These are phyloP conservation scores for Schwanniomyces etchellsii DNA, from an alignment of 1,139 yeast species.

Conservation along the genomic window DNA sequence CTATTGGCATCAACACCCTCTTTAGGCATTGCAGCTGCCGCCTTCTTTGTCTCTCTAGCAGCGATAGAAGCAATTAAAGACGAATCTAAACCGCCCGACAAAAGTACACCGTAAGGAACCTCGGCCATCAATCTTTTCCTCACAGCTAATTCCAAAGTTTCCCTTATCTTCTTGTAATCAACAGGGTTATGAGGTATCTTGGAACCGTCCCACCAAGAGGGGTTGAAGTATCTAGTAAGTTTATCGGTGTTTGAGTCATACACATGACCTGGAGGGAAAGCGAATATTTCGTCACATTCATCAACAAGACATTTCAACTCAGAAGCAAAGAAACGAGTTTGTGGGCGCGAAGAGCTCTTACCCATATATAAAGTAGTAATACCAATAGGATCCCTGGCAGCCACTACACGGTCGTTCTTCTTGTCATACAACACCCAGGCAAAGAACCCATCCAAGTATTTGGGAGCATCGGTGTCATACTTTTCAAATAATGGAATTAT, in stretches of 20 bases:
- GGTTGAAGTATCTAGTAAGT: conserved; percentile 81
- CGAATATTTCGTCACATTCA: conserved; percentile 86
- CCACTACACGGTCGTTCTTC: conserved; percentile 77
- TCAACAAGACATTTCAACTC: conserved; percentile 91
- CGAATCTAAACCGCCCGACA: conserved; percentile 96
- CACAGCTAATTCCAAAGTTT: conserved; percentile 84
- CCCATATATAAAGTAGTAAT: conserved; percentile 97
- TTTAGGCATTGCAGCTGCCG: conserved; percentile 47
- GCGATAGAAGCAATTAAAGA: conserved; percentile 96
- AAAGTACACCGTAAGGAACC: conserved; percentile 95
- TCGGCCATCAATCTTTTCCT: conserved; percentile 99
- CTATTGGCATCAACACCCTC: conserved; percentile 47
- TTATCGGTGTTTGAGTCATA: conserved; percentile 88
- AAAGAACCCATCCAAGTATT: conserved; percentile 94
- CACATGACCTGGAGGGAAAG: conserved; percentile 98
- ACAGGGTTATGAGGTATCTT: conserved; percentile 70
- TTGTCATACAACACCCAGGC: conserved; percentile 91
- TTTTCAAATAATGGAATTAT: conserved; percentile 88
- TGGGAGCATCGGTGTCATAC: conserved; percentile 86
- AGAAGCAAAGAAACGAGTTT: conserved; percentile 82
- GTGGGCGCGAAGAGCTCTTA: conserved; percentile 61
- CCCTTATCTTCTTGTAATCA: conserved; percentile 68
- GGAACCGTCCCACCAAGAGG: conserved; percentile 87
- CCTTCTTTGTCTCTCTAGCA: conserved; percentile 87
- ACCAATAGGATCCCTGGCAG: conserved; percentile 98